Conservation (phyloP, 179 eudicot genomes). For the Beta corolliflora region DNA sequence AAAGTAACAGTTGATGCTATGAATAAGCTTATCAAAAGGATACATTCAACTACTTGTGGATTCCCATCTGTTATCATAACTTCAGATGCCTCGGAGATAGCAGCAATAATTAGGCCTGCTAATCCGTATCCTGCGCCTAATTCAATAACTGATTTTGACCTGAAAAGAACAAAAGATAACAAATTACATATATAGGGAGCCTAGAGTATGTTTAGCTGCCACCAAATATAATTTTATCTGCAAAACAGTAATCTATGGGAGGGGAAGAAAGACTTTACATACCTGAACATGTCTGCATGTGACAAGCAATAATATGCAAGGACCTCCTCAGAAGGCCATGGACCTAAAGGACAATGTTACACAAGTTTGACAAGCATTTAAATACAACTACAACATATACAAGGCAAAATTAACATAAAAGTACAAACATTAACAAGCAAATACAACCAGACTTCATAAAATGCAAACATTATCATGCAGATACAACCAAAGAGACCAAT, state of each 20-base stretch:
- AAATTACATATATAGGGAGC: neutral
- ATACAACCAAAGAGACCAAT: neutral
- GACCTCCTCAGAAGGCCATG: slow-evolving; percentile 96
- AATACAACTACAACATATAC: neutral
- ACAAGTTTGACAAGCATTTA: neutral
- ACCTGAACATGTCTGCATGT: slow-evolving; percentile 77
- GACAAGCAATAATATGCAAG: slow-evolving; percentile 83
- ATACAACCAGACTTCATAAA: neutral
- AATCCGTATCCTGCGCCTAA: slow-evolving; percentile 92
- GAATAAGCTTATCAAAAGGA: slow-evolving; percentile 47
- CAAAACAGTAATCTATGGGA: neutral
- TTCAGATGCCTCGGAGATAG: slow-evolving; percentile 69
- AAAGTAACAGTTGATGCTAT: neutral
- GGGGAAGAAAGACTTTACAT: neutral
- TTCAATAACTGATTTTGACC: slow-evolving; percentile 76
- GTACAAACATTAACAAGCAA: neutral
- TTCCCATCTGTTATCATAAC: slow-evolving; percentile 93
- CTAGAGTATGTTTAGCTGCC: slow-evolving; percentile 2
- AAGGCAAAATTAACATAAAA: neutral
- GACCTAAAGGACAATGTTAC: slow-evolving; percentile 50
- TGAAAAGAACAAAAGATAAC: slow-evolving; percentile 28
- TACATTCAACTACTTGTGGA: slow-evolving; percentile 96
- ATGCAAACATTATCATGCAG: neutral
- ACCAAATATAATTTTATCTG: neutral
- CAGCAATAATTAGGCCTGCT: slow-evolving; percentile 81